Evolutionary conservation across 225 moss, liverwort and hornwort genomes (phyloP), one percentile per base, ranked within the genome.

Genomic region (Straminergon stramineum): DNA sequence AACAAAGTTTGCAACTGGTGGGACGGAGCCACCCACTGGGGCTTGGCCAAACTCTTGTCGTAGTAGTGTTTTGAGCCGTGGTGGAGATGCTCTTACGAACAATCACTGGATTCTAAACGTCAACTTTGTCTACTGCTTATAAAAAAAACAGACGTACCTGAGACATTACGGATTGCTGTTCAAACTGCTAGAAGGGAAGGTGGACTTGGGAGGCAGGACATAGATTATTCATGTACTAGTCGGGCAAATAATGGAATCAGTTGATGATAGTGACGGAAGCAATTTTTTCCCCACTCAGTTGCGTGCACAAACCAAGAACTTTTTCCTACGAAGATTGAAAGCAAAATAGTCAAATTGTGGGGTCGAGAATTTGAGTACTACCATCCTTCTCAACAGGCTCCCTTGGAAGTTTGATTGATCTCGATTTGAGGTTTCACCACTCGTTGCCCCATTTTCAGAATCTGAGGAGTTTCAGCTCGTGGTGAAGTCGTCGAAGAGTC

Each of bases 41-140:
- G 18, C 10, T 2, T 1, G 6, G 2, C 18, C 18, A 66, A 35
- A 35, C 5, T 66, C 66, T 66, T 18, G 17, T 2, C 4, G 2
- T 3, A 1, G 10, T 5, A 66, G 0, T 35, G 35, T 66, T 66
- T 2, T 35, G 2, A 6, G 3, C 5, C 16, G 0, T 1, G 9
- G 5, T 65, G 9, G 65, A 65, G 34, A 65, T 65, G 16, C 34
- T 37, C 4, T 69, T 15, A 4, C 1, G 9, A 45, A 74, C 10
- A 74, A 30, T 74, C 6, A 45, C 30, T 11, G 19, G 32, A 75
- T 75, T 75, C 18, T 75, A 19, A 51, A 19, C 15, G 15, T 37
- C 24, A 56, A 56, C 5, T 17, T 31, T 0, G 6, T 75, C 18
- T 51, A 75, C 1, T 79, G 37, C 56, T 55, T 21, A 78, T 32